Conservation (phyloP, 2,329 filamentous ascomycete genomes). For the Botryotinia globosa region DNA sequence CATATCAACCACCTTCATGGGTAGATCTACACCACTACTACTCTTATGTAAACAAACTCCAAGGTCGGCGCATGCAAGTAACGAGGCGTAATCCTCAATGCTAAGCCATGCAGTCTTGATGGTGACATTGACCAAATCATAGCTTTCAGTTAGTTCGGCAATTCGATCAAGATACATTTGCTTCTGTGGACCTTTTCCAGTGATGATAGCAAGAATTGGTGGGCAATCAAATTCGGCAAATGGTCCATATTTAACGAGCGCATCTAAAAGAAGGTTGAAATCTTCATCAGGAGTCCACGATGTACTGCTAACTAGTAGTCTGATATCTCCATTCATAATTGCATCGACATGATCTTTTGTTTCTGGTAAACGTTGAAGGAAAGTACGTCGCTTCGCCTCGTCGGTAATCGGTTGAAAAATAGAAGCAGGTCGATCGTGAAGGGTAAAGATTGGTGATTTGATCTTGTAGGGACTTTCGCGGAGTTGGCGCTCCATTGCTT, state of each 20-base stretch:
- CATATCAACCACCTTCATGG: slow-evolving; percentile 99
- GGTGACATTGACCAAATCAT: slow-evolving; percentile 63
- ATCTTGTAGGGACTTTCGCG: slow-evolving; percentile 61
- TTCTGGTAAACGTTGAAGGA: slow-evolving; percentile 64
- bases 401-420: slow-evolving; percentile 71
- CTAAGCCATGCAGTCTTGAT: slow-evolving; percentile 83
- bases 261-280: slow-evolving; percentile 82
- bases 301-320: slow-evolving; percentile 84
- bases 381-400: slow-evolving; percentile 48
- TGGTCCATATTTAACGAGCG: slow-evolving; percentile 70
- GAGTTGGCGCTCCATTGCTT: slow-evolving; percentile 80
- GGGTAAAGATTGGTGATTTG: slow-evolving; percentile 60
- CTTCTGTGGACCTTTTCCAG: slow-evolving; percentile 87
- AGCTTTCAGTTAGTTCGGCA: slow-evolving; percentile 53
- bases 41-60: slow-evolving; percentile 91
- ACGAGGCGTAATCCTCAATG: slow-evolving; percentile 75
- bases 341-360: slow-evolving; percentile 58
- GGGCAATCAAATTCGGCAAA: slow-evolving; percentile 41
- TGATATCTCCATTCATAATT: slow-evolving; percentile 57
- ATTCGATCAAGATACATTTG: slow-evolving; percentile 70
- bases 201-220: slow-evolving; percentile 87
- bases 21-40: slow-evolving; percentile 89
- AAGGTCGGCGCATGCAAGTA: slow-evolving; percentile 82
- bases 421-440: slow-evolving; percentile 82
- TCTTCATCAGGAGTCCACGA: slow-evolving; percentile 98